Percentiles rank a stretch among this genome's conserved stretches.
Evolutionary conservation across 1,284 basidiomycete species (phyloP).

Genomic region (Moesziomyces parantarcticus): DNA sequence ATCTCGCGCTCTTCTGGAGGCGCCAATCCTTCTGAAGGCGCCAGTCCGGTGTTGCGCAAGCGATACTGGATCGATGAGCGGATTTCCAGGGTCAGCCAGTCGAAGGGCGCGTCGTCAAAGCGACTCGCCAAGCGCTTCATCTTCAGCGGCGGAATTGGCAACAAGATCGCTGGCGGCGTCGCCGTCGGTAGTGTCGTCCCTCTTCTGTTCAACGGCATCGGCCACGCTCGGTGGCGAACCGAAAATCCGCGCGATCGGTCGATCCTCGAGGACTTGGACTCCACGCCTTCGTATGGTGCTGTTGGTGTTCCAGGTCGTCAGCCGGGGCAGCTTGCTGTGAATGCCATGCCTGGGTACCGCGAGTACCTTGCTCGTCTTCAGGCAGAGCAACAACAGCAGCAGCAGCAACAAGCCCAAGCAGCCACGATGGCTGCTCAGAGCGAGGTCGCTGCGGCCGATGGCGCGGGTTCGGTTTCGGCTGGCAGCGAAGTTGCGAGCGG

Average conservation of each 20-base stretch:
- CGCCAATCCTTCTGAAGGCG: too few species aligned
- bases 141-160: constrained; percentile 9
- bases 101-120: background rate
- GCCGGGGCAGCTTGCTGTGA: constrained; percentile 36
- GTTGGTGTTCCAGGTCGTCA: constrained; percentile 31
- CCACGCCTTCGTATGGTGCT: constrained; percentile 34
- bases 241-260: constrained; percentile 30
- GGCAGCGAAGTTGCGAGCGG: background rate
- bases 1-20: too few species aligned
- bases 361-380: constrained; percentile 17
- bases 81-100: background rate
- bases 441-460: constrained; percentile 1
- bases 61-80: constrained; percentile 4
- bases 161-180: constrained; percentile 6
- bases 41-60: constrained; percentile 20
- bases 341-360: constrained; percentile 36
- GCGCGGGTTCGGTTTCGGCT: background rate
- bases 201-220: constrained; percentile 12
- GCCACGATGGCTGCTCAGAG: background rate
- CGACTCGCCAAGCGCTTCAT: constrained; percentile 29
- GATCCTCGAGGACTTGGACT: constrained; percentile 28
- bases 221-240: constrained; percentile 18
- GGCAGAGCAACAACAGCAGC: constrained; percentile 12
- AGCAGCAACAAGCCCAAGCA: background rate
- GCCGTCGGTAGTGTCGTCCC: constrained; percentile 13